These are phyloP conservation scores for Cerrena zonata DNA, from an alignment of 1,284 basidiomycete species.

Conservation along the genomic window DNA sequence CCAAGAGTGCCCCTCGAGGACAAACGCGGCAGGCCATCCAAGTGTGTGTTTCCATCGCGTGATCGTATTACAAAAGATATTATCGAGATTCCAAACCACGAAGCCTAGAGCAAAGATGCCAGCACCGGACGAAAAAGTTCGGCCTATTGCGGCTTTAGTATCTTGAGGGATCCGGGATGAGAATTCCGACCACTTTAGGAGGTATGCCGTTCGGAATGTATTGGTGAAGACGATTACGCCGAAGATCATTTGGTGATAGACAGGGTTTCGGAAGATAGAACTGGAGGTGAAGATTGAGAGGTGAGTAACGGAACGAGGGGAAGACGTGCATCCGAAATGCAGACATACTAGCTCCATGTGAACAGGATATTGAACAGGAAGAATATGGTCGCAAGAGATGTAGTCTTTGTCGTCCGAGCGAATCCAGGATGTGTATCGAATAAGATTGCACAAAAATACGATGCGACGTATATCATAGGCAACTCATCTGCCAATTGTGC, in stretches of 20 bases:
- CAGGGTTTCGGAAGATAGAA: slow-evolving; percentile 53
- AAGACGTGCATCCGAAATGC: neutral
- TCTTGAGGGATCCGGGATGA: slow-evolving; percentile 38
- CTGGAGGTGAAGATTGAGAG: slow-evolving; percentile 25
- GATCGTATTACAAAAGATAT: slow-evolving; percentile 54
- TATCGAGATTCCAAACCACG: slow-evolving; percentile 65
- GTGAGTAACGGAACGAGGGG: neutral
- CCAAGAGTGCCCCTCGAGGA: slow-evolving; percentile 68
- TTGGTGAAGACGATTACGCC: slow-evolving; percentile 43
- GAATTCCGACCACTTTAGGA: slow-evolving; percentile 40
- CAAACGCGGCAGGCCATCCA: slow-evolving; percentile 60
- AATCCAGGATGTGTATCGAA: slow-evolving; percentile 55
- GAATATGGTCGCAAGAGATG: slow-evolving; percentile 36
- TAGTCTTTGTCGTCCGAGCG: slow-evolving; percentile 31
- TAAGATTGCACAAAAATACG: slow-evolving; percentile 47
- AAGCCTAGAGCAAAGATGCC: slow-evolving; percentile 52
- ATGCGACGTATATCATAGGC: slow-evolving; percentile 62
- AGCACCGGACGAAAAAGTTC: slow-evolving; percentile 43
- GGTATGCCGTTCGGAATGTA: slow-evolving; percentile 42
- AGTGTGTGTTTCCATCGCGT: slow-evolving; percentile 49
- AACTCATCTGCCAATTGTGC: slow-evolving; percentile 68
- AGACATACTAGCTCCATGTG: slow-evolving; percentile 58
- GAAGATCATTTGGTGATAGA: slow-evolving; percentile 65
- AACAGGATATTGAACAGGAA: slow-evolving; percentile 50
- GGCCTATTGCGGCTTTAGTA: slow-evolving; percentile 35